phyloP scores from a whole-genome alignment of 2,329 filamentous ascomycete genomes.

The Exophiala spinifera region DNA sequence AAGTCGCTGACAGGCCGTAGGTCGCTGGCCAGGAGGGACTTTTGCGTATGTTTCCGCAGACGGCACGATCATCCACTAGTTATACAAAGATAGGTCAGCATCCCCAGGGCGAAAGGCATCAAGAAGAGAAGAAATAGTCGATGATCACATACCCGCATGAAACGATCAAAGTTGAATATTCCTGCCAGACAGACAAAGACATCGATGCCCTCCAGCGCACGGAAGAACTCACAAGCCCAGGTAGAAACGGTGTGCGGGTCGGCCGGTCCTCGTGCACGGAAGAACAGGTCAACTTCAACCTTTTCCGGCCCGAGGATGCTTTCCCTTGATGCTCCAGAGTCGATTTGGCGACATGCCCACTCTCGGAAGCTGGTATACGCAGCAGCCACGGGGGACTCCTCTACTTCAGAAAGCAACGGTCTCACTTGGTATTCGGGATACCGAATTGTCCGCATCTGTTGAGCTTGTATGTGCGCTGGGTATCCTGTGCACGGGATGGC shows the following conservation, averaged over 20 bases:
- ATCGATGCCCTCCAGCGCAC: background rate
- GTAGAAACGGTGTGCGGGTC: background rate
- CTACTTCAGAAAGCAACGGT: background rate
- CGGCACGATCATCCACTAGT: background rate
- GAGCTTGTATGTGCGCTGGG: background rate
- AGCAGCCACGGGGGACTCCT: background rate
- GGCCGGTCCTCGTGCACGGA: background rate
- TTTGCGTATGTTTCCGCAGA: slow-evolving; percentile 1
- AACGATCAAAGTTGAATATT: slow-evolving; percentile 1
- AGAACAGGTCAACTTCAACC: background rate
- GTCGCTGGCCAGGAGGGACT: background rate
- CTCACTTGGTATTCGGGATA: background rate
- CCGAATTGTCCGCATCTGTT: background rate
- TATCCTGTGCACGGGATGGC: background rate
- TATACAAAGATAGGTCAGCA: background rate
- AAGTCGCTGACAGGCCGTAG: background rate
- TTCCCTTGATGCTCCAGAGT: background rate
- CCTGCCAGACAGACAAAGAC: background rate
- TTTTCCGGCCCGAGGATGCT: background rate
- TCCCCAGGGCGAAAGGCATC: too few relatives aligned
- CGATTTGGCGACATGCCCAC: background rate
- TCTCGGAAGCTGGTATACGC: background rate
- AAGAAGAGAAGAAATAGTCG: too few relatives aligned
- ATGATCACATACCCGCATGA: background rate
- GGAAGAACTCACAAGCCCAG: background rate